phyloP scores from a whole-genome alignment of 176 grass and related monocot genomes.

The Zea mays region DNA sequence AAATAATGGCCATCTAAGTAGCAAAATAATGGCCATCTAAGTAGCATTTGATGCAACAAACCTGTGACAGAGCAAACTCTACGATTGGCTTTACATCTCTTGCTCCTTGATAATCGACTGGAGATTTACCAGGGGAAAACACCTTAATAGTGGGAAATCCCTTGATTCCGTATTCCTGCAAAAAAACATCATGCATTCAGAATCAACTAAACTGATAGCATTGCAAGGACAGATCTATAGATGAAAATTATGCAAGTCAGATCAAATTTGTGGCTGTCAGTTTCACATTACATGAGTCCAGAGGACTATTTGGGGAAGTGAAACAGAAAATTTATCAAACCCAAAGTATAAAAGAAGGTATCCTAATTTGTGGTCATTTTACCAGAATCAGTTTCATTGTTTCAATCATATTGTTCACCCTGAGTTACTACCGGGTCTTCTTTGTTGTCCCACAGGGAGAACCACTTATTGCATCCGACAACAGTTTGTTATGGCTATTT shows the following conservation, averaged over 20 bases:
- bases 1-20: constrained; percentile 8
- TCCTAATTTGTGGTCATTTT: neutral
- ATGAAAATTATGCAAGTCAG: neutral
- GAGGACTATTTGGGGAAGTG: neutral
- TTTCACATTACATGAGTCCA: no score
- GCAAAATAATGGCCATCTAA: neutral
- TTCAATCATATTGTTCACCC: neutral
- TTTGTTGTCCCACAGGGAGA: neutral
- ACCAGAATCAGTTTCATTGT: neutral
- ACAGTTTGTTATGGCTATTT: neutral
- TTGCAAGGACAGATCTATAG: neutral
- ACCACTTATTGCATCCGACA: constrained; percentile 1
- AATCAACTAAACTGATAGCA: neutral
- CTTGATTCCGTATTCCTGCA: constrained; percentile 88
- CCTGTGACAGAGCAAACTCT: constrained; percentile 89
- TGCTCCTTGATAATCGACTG: constrained; percentile 94
- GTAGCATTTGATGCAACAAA: constrained; percentile 38
- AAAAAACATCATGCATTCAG: constrained; percentile 1
- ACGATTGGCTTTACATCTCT: constrained; percentile 92
- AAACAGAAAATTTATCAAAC: constrained; percentile 22
- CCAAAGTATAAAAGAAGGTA: neutral
- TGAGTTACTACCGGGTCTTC: neutral
- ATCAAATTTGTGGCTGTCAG: neutral
- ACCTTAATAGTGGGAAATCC: constrained; percentile 97
- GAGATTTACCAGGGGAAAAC: constrained; percentile 86